Conservation (phyloP, 192 early-diverging fungal species). For the Coemansia sp. region DNA sequence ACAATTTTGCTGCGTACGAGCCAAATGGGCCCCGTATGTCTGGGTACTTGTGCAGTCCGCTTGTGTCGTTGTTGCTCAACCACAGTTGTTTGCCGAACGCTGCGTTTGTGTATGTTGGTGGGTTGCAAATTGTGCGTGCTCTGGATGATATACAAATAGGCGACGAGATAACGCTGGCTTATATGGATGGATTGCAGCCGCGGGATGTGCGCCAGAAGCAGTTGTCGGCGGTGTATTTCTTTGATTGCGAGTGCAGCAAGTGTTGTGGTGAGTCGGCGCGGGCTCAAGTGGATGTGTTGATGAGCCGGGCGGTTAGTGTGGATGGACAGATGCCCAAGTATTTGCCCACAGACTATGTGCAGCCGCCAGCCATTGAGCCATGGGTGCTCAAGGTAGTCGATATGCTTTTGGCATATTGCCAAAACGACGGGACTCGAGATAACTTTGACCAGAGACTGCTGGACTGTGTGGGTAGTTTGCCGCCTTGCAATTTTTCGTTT, state of each 20-base stretch:
- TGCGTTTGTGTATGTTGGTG: constrained; percentile 14
- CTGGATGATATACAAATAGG: constrained; percentile 27
- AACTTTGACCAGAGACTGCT: constrained; percentile 1
- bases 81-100: constrained; percentile 49
- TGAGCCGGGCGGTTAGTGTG: constrained; percentile 13
- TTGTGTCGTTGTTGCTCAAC: constrained; percentile 46
- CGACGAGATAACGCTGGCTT: constrained; percentile 35
- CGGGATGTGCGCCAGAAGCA: constrained; percentile 17
- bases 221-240: constrained; percentile 39
- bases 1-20: constrained; percentile 42
- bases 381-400: constrained; percentile 20
- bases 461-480: neutral
- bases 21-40: neutral
- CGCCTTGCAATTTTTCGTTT: constrained; percentile 32
- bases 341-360: constrained; percentile 34
- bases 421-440: neutral
- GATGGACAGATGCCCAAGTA: constrained; percentile 5
- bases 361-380: constrained; percentile 9
- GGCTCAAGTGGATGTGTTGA: constrained; percentile 24
- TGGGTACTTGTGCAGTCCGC: constrained; percentile 42
- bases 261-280: constrained; percentile 11
- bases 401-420: neutral
- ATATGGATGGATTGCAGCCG: constrained; percentile 33
- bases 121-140: constrained; percentile 26
- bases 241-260: constrained; percentile 34